These are phyloP conservation scores for Boletus rubescentipes DNA, from an alignment of 768 basidiomycete genomes.

Conservation along the genomic window DNA sequence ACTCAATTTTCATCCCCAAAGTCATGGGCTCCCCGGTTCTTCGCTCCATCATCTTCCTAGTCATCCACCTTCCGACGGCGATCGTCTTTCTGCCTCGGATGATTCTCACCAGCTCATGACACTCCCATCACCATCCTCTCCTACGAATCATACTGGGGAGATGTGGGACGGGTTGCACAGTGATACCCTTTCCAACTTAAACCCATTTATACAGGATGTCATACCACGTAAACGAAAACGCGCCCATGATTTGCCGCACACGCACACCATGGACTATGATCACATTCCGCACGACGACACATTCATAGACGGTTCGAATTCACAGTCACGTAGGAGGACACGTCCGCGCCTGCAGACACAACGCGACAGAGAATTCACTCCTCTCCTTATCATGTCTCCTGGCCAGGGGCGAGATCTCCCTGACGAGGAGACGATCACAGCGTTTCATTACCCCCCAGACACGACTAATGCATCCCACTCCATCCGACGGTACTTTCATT, in stretches of 20 bases:
- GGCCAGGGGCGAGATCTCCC: neutral
- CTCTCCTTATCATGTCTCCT: constrained; percentile 23
- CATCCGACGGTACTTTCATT: neutral
- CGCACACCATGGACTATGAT: neutral
- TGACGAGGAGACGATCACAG: constrained; percentile 1
- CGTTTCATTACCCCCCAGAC: neutral
- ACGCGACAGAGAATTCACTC: constrained; percentile 19
- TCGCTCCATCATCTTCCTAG: neutral
- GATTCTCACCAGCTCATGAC: neutral
- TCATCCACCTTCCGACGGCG: neutral
- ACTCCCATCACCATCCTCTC: neutral
- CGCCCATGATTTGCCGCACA: neutral
- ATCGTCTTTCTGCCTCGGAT: neutral
- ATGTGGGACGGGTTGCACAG: neutral
- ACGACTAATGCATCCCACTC: neutral
- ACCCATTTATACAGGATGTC: neutral
- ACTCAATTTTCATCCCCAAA: neutral
- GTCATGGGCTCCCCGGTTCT: neutral
- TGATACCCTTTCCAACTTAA: neutral
- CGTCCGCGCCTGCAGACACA: constrained; percentile 9
- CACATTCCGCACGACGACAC: neutral
- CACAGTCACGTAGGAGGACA: neutral
- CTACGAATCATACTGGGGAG: neutral
- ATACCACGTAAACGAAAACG: constrained; percentile 20
- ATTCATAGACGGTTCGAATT: neutral